Base-by-base conservation (phyloP, 192 early-diverging fungal genomes). In the Backusella circina region DNA sequence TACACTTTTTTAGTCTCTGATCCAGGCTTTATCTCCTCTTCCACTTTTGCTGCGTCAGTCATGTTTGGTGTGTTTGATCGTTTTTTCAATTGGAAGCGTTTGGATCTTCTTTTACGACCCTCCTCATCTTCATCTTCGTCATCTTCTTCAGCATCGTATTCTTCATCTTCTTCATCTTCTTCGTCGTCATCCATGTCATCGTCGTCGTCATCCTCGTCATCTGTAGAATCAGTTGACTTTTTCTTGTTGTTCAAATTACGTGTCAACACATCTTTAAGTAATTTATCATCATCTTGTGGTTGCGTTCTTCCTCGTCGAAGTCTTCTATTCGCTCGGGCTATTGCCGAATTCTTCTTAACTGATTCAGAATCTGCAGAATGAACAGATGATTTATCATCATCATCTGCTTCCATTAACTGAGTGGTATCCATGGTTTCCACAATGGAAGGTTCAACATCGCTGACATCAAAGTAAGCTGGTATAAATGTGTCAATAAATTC, bases 401-500 rank as follows among this genome's bases (percentile, higher is more conserved):
- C 73, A 10, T 67, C 73, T 9, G 86, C 85, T 39, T 85, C 75
- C 69, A 79, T 77, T 26, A 78, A 81, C 38, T 83, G 79, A 16
- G 84, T 83, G 9, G 91, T 73, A 16, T 79, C 77, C n/a, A 50
- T 86, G 26, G 76, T 79, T 66, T 79, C 82, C 31, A 84, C 76
- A 1, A 77, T 69, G 10, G 80, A 81, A 30, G 79, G 71, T 31
- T 39, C 65, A 13, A 70, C 73, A 71, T 74, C 65, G 26, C 67
- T 38, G 26, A 93, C 30, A 36, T 83, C 80, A 73, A 93, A 95
- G 70, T 92, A 92, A 10, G 82, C 76, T 10, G 84, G 81, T 12
- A 94, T 88, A 88, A 91, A 96, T 64, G 77, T 89, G 64, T 74
- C 87, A 75, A 95, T 85, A 70, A 97, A 93, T 30, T 87, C 85